phyloP scores from a whole-genome alignment of 768 basidiomycete species.

The Mycena latifolia region DNA sequence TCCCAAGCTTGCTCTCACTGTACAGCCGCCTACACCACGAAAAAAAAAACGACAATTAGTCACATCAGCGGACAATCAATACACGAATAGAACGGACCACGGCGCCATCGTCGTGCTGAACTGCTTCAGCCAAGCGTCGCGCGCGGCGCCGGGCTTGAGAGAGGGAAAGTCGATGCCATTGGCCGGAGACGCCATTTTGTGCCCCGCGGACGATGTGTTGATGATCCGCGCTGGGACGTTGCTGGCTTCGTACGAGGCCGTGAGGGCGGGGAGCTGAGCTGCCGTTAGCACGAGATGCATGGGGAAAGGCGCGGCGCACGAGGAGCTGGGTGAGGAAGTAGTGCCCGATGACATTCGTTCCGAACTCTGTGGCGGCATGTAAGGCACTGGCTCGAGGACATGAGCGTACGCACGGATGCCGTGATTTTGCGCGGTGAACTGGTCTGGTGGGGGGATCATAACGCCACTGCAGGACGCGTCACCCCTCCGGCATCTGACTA shows the following conservation, averaged over 20 bases:
- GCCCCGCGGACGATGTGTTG: slow-evolving; percentile 38
- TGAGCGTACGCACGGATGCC: slow-evolving; percentile 33
- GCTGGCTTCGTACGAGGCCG: neutral
- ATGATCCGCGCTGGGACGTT: slow-evolving; percentile 40
- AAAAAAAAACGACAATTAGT: too few species aligned
- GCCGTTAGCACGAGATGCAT: neutral
- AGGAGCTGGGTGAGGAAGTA: slow-evolving; percentile 42
- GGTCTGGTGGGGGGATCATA: slow-evolving; percentile 40
- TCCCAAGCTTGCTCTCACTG: slow-evolving; percentile 31
- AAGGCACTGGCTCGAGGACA: neutral
- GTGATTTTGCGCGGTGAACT: slow-evolving; percentile 42
- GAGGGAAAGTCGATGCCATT: slow-evolving; percentile 25
- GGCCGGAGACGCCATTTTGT: slow-evolving; percentile 1
- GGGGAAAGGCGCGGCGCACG: slow-evolving; percentile 34
- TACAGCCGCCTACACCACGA: slow-evolving; percentile 19
- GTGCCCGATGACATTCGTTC: slow-evolving; percentile 51
- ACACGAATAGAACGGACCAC: slow-evolving; percentile 5
- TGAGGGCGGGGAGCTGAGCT: slow-evolving; percentile 27
- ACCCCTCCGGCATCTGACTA: too few species aligned
- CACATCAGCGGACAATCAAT: neutral
- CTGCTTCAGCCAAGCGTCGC: slow-evolving; percentile 29
- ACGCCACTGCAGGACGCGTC: slow-evolving; percentile 39
- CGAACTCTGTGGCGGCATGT: slow-evolving; percentile 43
- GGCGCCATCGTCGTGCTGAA: neutral
- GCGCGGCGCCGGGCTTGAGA: slow-evolving; percentile 16